Conservation (phyloP, 2,329 filamentous ascomycete species). For the Colletotrichum neosansevieriae region DNA sequence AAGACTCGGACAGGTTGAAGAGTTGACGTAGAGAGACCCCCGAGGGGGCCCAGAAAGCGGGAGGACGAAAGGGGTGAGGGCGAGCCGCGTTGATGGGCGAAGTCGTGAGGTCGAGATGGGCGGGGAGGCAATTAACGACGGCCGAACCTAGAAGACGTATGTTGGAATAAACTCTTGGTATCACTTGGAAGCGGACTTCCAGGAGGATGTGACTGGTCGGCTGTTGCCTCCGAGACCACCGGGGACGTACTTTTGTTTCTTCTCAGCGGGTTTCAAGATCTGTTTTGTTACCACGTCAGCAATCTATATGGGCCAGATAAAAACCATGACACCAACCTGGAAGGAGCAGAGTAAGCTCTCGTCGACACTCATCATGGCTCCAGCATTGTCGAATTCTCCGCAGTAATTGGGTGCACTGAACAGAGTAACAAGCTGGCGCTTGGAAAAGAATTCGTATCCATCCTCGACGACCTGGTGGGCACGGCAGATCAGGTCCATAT, state of each 20-base stretch:
- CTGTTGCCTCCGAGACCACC: slow-evolving; percentile 77
- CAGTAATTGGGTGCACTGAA: slow-evolving; percentile 99
- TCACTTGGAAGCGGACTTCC: slow-evolving; percentile 76
- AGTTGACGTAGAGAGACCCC: slow-evolving; percentile 26
- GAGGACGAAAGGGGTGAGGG: slow-evolving; percentile 23
- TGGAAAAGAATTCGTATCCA: slow-evolving; percentile 99
- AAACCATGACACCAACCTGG: slow-evolving; percentile 73
- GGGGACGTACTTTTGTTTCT: slow-evolving; percentile 99
- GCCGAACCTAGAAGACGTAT: slow-evolving; percentile 90
- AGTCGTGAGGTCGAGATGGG: slow-evolving; percentile 31
- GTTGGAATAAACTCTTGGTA: slow-evolving; percentile 78
- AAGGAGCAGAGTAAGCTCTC: slow-evolving; percentile 98
- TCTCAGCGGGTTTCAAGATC: slow-evolving; percentile 99
- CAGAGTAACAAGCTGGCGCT: slow-evolving; percentile 94
- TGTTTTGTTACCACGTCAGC: slow-evolving; percentile 52
- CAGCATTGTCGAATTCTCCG: slow-evolving; percentile 98
- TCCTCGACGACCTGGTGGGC: slow-evolving; percentile 99
- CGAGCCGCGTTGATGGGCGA: slow-evolving; percentile 23
- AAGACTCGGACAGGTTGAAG: slow-evolving; percentile 40
- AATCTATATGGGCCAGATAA: not conserved
- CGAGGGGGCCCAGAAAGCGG: slow-evolving; percentile 27
- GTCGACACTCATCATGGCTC: slow-evolving; percentile 99
- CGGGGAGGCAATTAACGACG: slow-evolving; percentile 77
- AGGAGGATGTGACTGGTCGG: slow-evolving; percentile 74
- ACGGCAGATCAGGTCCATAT: slow-evolving; percentile 99